These are phyloP conservation scores for Gossypium longicalyx DNA, from an alignment of 345 rosid species.

Conservation along the genomic window DNA sequence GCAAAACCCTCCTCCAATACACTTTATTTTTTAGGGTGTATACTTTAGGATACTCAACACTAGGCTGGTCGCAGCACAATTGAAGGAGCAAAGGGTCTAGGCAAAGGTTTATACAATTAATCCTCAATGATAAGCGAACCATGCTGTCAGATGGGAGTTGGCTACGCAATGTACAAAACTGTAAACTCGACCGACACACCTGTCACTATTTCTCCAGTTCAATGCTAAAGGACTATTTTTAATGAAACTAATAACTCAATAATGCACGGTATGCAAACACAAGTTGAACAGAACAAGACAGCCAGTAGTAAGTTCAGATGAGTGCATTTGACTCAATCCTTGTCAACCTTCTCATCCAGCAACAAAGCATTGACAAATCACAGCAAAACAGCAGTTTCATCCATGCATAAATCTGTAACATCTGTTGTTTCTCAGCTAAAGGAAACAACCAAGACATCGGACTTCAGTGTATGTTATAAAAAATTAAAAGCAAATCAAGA, in stretches of 20 bases:
- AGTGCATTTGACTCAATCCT: slow-evolving; percentile 81
- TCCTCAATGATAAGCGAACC: slow-evolving; percentile 93
- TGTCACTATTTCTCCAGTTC: too few species aligned
- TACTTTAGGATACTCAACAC: too few species aligned
- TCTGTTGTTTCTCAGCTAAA: slow-evolving; percentile 60
- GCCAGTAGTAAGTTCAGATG: not conserved
- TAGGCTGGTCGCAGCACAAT: too few species aligned
- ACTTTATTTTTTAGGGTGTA: too few species aligned
- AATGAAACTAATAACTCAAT: not conserved
- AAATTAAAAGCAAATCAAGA: not conserved
- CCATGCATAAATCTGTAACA: slow-evolving; percentile 93
- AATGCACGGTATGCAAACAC: not conserved
- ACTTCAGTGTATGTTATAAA: not conserved
- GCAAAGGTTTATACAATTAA: slow-evolving; percentile 1
- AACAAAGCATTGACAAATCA: slow-evolving; percentile 84
- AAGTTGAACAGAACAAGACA: not conserved
- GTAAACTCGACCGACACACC: too few species aligned
- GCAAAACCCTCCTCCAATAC: too few species aligned
- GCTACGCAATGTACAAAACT: too few species aligned
- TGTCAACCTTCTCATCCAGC: slow-evolving; percentile 97
- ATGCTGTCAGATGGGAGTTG: slow-evolving; percentile 33
- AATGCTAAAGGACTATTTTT: not conserved
- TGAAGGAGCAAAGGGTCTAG: too few species aligned
- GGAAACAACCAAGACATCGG: slow-evolving; percentile 16
- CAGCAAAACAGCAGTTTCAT: slow-evolving; percentile 93